Evolutionary conservation across 2,329 filamentous ascomycete species (phyloP), one percentile per base, ranked within the genome.

Genomic region (Graphilbum sp.): DNA sequence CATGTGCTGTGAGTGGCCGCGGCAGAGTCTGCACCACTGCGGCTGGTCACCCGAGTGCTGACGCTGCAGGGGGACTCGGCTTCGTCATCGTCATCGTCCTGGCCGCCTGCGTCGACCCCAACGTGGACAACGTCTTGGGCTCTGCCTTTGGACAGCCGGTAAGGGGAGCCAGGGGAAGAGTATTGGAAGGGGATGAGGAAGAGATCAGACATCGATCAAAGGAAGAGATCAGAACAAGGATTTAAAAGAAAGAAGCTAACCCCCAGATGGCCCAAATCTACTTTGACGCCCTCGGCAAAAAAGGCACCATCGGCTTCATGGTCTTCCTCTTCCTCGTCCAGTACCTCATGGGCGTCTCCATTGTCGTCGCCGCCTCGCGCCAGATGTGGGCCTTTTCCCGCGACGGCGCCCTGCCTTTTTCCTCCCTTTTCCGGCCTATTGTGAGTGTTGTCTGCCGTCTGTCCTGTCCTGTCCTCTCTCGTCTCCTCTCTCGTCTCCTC

Each of bases 331-430:
- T 74, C 48, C 63, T 73, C 35, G 69, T 73, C 3, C 72, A 76
- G 48, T 77, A 72, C 50, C 57, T 75, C 18, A 75, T 76, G 63
- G 70, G 71, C 1, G 53, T 75, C 2, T 69, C 64, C 23, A 65
- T 73, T 38, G 54, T 71, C 3, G 65, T 75, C 4, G 72, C 72
- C 1, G 67, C 66, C 5, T 72, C 67, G 6, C 63, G 73, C 6
- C 72, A 77, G 52, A 63, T 61, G 23, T 78, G 72, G 72, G 72
- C 72, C 0, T 77, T 77, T 49, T 69, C 68, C 9, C 64, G 72
- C 19, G 72, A 77, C 46, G 70, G 69, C 2, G 72, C 71, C 1
- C 58, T 77, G 1, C 72, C 72, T 0, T 75, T 76, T 49, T 72
- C 67, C 2, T 51, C 43, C 5, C 73, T 69, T 52, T 70, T 75